Percentiles rank a stretch among this genome's conserved stretches.
Conservation (phyloP, 1,284 basidiomycete species). For the Butyriboletus appendiculatus region DNA sequence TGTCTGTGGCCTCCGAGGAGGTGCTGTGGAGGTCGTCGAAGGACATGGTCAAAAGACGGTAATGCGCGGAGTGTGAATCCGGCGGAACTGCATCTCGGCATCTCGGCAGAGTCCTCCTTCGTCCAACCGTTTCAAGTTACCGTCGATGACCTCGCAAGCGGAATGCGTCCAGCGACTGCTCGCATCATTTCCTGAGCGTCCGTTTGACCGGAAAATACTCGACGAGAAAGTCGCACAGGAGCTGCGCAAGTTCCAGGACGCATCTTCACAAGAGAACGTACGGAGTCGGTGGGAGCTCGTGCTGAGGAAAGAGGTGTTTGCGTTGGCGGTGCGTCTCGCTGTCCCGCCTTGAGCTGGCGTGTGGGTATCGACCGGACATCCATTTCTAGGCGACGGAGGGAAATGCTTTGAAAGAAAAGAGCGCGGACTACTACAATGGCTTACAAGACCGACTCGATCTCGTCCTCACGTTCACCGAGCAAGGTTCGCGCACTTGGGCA, state of each 20-base stretch:
- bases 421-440: slow-evolving; percentile 57
- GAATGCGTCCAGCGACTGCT: slow-evolving; percentile 46
- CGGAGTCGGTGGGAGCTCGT: slow-evolving; percentile 74
- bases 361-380: background rate
- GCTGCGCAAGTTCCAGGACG: slow-evolving; percentile 44
- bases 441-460: slow-evolving; percentile 69
- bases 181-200: slow-evolving; percentile 50
- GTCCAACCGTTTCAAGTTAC: background rate
- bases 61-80: slow-evolving; percentile 23
- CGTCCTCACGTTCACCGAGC: slow-evolving; percentile 70
- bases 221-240: slow-evolving; percentile 50
- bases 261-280: slow-evolving; percentile 53
- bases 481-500: slow-evolving; percentile 49
- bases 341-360: background rate
- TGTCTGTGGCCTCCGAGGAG: background rate
- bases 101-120: slow-evolving; percentile 22
- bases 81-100: slow-evolving; percentile 16
- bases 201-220: slow-evolving; percentile 48
- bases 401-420: slow-evolving; percentile 46
- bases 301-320: slow-evolving; percentile 66
- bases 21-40: slow-evolving; percentile 15
- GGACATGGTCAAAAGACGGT: slow-evolving; percentile 25
- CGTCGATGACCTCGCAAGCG: slow-evolving; percentile 27
- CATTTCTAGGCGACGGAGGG: slow-evolving; percentile 60
- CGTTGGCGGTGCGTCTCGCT: slow-evolving; percentile 57